Percentiles rank a stretch among this genome's conserved stretches.
These are phyloP conservation scores for Neurospora tetraspora DNA, from an alignment of 495 filamentous ascomycete species.

Conservation along the genomic window DNA sequence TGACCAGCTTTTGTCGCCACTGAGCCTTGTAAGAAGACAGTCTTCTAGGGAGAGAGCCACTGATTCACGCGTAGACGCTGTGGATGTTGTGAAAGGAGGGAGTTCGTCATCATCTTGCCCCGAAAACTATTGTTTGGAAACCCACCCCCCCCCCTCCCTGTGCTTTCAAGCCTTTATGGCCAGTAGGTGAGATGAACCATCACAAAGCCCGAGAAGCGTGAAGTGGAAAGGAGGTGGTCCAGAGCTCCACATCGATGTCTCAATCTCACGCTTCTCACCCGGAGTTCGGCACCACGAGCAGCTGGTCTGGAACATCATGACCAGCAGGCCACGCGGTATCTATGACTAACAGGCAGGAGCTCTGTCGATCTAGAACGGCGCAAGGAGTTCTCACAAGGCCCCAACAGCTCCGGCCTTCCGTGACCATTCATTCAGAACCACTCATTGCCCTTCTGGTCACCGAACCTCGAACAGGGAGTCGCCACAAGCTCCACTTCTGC, in stretches of 20 bases:
- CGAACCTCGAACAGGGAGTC: neutral
- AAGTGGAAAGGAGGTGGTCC: neutral
- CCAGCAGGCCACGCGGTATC: neutral
- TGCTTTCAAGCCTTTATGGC: too few species aligned
- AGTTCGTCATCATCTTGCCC: too few species aligned
- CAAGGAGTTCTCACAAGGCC: neutral
- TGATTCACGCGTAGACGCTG: too few species aligned
- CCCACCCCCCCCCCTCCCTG: too few species aligned
- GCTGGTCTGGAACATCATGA: neutral
- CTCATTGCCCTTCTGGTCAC: neutral
- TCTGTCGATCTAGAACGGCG: neutral
- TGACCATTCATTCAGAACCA: neutral
- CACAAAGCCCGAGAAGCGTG: neutral
- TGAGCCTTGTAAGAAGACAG: neutral
- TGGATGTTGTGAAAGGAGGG: too few species aligned
- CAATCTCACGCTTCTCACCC: neutral
- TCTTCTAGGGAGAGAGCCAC: too few species aligned
- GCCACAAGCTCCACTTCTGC: neutral
- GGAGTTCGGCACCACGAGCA: neutral
- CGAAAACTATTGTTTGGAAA: too few species aligned
- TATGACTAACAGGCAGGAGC: neutral
- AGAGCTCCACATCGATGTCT: neutral
- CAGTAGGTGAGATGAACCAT: neutral
- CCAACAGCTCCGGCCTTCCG: neutral
- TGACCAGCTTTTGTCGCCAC: neutral